These are phyloP conservation scores for Dichotomopilus funicola DNA, from an alignment of 2,329 filamentous ascomycete species.

Conservation along the genomic window DNA sequence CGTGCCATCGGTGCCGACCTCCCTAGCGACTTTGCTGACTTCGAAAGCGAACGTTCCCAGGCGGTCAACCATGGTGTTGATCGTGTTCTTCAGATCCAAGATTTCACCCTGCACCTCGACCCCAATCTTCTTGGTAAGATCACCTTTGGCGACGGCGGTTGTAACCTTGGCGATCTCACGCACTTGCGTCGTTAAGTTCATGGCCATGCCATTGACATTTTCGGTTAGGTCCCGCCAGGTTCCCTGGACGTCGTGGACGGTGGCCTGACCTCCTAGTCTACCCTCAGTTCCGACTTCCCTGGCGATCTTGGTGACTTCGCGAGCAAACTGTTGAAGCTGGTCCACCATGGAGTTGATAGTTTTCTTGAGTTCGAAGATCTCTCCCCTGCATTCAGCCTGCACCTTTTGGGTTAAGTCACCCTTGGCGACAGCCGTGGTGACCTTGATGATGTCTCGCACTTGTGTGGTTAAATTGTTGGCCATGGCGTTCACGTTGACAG, in stretches of 20 bases:
- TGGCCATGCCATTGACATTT: constrained; percentile 97
- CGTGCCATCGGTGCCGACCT: constrained; percentile 93
- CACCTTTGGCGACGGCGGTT: constrained; percentile 87
- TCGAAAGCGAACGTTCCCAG: constrained; percentile 93
- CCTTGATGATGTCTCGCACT: constrained; percentile 89
- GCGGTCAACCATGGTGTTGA: constrained; percentile 98
- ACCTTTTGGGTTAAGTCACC: constrained; percentile 97
- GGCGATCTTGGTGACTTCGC: constrained; percentile 93
- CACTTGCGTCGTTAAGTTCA: constrained; percentile 95
- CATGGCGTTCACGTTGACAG: constrained; percentile 83
- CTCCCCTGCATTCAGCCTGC: constrained; percentile 83
- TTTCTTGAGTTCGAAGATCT: constrained; percentile 90
- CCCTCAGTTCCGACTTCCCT: constrained; percentile 96
- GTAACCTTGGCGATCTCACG: constrained; percentile 96
- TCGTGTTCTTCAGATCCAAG: constrained; percentile 89
- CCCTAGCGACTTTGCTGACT: constrained; percentile 89
- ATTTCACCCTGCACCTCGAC: constrained; percentile 94
- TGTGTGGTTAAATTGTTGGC: constrained; percentile 81
- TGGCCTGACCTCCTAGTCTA: constrained; percentile 87
- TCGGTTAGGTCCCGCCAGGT: constrained; percentile 96
- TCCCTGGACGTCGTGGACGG: constrained; percentile 91
- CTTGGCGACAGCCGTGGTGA: constrained; percentile 64
- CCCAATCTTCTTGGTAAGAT: constrained; percentile 92
- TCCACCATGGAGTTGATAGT: constrained; percentile 99
- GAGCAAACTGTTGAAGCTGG: constrained; percentile 91